phyloP scores from a whole-genome alignment of 2,329 filamentous ascomycete genomes.

The Aureobasidium sp. region DNA sequence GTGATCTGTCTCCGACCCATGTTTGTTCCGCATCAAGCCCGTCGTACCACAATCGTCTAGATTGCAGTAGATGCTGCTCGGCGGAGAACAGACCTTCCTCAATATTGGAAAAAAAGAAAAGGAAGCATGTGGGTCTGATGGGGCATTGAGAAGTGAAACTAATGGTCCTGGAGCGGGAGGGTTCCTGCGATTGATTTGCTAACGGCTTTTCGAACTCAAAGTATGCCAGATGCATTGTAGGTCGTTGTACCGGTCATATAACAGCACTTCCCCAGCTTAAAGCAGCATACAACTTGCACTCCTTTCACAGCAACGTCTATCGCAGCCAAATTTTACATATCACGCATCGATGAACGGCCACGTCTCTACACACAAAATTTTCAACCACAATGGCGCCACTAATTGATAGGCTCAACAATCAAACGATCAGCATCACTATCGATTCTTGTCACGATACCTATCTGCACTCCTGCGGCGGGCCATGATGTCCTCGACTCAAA shows the following conservation, averaged over 20 bases:
- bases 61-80: slow-evolving; percentile 13
- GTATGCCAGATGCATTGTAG: slow-evolving; percentile 11
- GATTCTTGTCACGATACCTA: slow-evolving; percentile 11
- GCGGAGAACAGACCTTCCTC: slow-evolving; percentile 10
- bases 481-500: slow-evolving; percentile 10
- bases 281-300: slow-evolving; percentile 5
- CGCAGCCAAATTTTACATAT: slow-evolving; percentile 12
- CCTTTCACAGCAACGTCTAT: slow-evolving; percentile 14
- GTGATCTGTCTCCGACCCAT: slow-evolving; percentile 12
- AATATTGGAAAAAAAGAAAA: slow-evolving; percentile 7
- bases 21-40: slow-evolving; percentile 1
- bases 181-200: slow-evolving; percentile 2
- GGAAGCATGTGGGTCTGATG: slow-evolving; percentile 15
- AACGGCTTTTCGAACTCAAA: slow-evolving; percentile 10
- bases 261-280: slow-evolving; percentile 13
- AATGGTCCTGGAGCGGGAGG: neutral
- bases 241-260: slow-evolving; percentile 16
- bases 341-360: slow-evolving; percentile 4
- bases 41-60: slow-evolving; percentile 14
- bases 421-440: slow-evolving; percentile 12
- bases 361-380: slow-evolving; percentile 6
- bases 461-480: slow-evolving; percentile 3
- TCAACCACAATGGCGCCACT: slow-evolving; percentile 1
- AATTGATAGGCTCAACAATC: slow-evolving; percentile 10
- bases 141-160: slow-evolving; percentile 5